Base-by-base conservation (phyloP, 306 rosid species). In the Rosa chinensis region DNA sequence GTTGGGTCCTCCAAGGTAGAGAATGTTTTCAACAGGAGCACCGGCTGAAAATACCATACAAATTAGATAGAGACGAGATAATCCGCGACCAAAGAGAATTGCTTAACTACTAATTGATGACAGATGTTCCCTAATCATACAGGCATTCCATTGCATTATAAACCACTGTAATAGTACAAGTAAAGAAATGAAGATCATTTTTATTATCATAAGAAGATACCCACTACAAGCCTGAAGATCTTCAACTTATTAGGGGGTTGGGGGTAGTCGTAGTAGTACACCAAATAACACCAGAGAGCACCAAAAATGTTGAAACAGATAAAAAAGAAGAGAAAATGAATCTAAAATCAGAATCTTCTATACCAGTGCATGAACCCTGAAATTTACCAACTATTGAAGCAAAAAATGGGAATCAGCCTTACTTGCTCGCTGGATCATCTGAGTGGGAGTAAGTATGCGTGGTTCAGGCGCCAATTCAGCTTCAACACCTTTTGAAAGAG, bases 1-100 rank as follows among this genome's bases (percentile, higher is more conserved):
- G 82, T 94, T 94, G 9, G 99, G 99, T 72, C 99, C 99, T 74
- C 99, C 99, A 20, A 94, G 93, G 78, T 94, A 94, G 43, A 94
- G 97, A 74, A 92, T 92, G 87, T 91, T 94, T 85, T 94, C 97
- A 43, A 83, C 48, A 58, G 97, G 86, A 74, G 91, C 93, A 77
- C 97, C 93, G 82, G 97, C 98, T 94, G 91, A 85, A 86, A 78
- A 78, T 21, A 82, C 75, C 48, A 68, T 23, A 44, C 32, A 16
- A 18, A 21, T 40, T 74, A 13, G 43, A 43, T 10, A 25, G 23
- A 21, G 56, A 42, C 9, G 3, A 53, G 10, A 58, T 12, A 56
- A 45, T 25, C 53, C 2, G 5, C 9, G 3, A n/a, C 11, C 43
- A 64, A 17, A 3, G 35, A 55, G 6, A 13, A 55, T 40, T 37